Evolutionary conservation across 495 filamentous ascomycete genomes (phyloP).

Genomic region (Physcia stellaris): DNA sequence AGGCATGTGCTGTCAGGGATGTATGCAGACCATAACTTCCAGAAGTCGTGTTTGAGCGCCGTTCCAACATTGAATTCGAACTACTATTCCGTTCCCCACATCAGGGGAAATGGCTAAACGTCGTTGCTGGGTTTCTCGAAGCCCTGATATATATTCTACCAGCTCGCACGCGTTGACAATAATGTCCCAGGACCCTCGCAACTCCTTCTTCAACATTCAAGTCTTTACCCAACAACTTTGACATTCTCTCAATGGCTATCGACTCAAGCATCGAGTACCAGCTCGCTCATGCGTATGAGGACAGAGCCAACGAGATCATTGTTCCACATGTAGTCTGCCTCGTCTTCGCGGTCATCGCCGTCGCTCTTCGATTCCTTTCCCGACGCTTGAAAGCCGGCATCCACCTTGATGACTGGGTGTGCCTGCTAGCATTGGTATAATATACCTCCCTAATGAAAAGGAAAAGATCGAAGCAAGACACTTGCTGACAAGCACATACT

Average conservation of each 20-base stretch:
- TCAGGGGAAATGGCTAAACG: too few species aligned
- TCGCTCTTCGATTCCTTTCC: conserved; percentile 6
- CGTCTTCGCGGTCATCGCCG: conserved; percentile 3
- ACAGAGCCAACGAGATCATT: conserved; percentile 8
- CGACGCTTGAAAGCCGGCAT: conserved; percentile 7
- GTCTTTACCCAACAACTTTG: too few species aligned
- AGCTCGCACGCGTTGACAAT: too few species aligned
- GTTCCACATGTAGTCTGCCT: conserved; percentile 4
- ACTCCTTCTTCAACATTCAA: too few species aligned
- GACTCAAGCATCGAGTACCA: conserved; percentile 1
- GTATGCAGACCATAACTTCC: too few species aligned
- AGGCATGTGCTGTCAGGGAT: too few species aligned
- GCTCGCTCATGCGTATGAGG: conserved; percentile 6
- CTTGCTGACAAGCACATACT: not conserved
- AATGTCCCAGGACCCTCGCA: too few species aligned
- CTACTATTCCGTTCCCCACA: too few species aligned
- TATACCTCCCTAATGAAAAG: not conserved
- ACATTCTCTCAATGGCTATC: not conserved
- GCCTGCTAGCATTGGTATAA: conserved; percentile 5
- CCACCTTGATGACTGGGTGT: conserved; percentile 5
- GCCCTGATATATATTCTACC: too few species aligned
- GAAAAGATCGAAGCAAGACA: not conserved
- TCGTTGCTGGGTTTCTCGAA: too few species aligned
- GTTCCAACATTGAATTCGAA: too few species aligned
- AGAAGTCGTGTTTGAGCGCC: too few species aligned